A percentile compares a stretch with the other conserved stretches of the same genome.
Conservation (phyloP, 106 monocot genomes). For the Triglochin maritima region DNA sequence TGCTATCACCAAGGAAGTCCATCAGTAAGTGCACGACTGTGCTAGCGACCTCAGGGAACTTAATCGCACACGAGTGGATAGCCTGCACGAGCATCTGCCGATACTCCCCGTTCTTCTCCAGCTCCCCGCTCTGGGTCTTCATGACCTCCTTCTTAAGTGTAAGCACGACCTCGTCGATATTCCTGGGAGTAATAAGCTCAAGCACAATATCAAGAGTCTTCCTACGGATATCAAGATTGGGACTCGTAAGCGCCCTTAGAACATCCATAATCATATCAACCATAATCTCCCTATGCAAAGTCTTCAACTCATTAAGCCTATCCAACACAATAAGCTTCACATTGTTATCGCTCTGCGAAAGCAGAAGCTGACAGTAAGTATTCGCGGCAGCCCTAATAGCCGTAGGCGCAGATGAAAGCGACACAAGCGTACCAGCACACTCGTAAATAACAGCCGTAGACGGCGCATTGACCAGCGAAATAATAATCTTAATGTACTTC, state of each 20-base stretch:
- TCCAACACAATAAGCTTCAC: conserved; percentile 82
- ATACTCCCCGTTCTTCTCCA: conserved; percentile 81
- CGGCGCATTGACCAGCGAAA: conserved; percentile 40
- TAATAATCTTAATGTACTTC: conserved; percentile 73
- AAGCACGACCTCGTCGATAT: conserved; percentile 78
- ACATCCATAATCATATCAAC: conserved; percentile 83
- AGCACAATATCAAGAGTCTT: conserved; percentile 76
- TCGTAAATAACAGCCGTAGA: conserved; percentile 72
- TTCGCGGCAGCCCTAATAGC: conserved; percentile 69
- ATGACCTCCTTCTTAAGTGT: conserved; percentile 90
- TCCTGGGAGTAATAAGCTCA: conserved; percentile 66
- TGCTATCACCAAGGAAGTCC: conserved; percentile 86
- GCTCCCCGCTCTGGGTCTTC: conserved; percentile 79
- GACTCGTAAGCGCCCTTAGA: conserved; percentile 64
- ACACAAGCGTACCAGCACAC: conserved; percentile 73
- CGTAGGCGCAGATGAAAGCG: conserved; percentile 84
- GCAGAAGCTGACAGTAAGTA: conserved; percentile 84
- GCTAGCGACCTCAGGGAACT: conserved; percentile 90
- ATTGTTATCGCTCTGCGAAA: conserved; percentile 88
- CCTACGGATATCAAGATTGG: conserved; percentile 68
- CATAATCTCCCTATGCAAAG: conserved; percentile 63
- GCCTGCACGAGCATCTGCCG: conserved; percentile 91
- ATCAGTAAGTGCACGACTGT: conserved; percentile 81
- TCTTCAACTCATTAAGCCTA: conserved; percentile 60
- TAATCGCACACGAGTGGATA: conserved; percentile 76